Conservation (phyloP, 352 stramenopile genomes). For the Pythium apleroticum region DNA sequence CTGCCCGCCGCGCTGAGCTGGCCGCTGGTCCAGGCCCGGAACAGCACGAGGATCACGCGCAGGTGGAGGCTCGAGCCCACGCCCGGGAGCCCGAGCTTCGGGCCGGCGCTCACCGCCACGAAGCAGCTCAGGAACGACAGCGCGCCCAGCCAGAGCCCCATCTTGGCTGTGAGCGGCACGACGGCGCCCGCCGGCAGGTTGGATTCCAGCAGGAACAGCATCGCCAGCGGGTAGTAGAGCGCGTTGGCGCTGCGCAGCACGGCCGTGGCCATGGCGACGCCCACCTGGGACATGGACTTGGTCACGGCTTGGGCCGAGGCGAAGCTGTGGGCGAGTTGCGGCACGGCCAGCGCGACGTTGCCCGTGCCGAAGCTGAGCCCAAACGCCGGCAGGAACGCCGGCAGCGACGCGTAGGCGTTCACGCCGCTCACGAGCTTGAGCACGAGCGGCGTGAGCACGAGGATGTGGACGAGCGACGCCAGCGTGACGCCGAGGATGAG, state of each 20-base stretch:
- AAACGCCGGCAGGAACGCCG: slow-evolving; percentile 37
- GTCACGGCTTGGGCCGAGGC: slow-evolving; percentile 35
- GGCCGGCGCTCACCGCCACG: slow-evolving; percentile 13
- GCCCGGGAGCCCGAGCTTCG: slow-evolving; percentile 17
- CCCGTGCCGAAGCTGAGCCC: slow-evolving; percentile 40
- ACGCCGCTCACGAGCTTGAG: slow-evolving; percentile 31
- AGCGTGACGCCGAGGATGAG: slow-evolving; percentile 38
- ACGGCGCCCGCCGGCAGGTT: slow-evolving; percentile 3
- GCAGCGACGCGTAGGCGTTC: slow-evolving; percentile 26
- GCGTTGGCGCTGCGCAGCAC: slow-evolving; percentile 37
- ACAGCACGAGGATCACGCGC: slow-evolving; percentile 30
- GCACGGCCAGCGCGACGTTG: slow-evolving; percentile 37
- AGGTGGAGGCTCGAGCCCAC: slow-evolving; percentile 29
- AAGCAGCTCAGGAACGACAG: slow-evolving; percentile 48
- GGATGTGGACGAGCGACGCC: slow-evolving; percentile 32
- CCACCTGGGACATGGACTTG: slow-evolving; percentile 42
- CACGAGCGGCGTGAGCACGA: slow-evolving; percentile 35
- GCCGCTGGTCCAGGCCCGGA: slow-evolving; percentile 15
- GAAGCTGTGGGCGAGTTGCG: slow-evolving; percentile 41
- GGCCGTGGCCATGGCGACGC: slow-evolving; percentile 24
- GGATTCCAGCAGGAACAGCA: slow-evolving; percentile 24
- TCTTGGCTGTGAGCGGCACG: slow-evolving; percentile 5
- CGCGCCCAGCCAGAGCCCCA: background rate
- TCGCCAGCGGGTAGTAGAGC: slow-evolving; percentile 43
- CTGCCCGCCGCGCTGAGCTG: slow-evolving; percentile 23